Conservation (phyloP, 2,329 filamentous ascomycete genomes). For the Mycosphaerella arachidis region DNA sequence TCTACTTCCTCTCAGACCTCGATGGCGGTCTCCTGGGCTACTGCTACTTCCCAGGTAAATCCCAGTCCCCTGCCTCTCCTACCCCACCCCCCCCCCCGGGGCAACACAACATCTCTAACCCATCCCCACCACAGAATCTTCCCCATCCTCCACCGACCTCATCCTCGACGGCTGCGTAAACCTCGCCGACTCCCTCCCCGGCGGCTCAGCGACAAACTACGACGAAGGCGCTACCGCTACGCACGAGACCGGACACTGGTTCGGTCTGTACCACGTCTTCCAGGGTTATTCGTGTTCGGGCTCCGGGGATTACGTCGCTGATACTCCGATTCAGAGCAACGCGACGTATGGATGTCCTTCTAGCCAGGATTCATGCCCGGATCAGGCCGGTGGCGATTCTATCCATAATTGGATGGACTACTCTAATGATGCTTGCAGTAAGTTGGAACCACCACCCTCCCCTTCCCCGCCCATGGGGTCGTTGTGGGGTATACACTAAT, state of each 20-base stretch:
- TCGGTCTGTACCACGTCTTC: slow-evolving; percentile 39
- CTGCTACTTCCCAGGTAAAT: slow-evolving; percentile 19
- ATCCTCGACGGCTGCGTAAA: slow-evolving; percentile 52
- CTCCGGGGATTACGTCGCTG: slow-evolving; percentile 39
- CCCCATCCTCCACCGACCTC: slow-evolving; percentile 37
- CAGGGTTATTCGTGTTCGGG: slow-evolving; percentile 39
- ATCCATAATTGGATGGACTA: slow-evolving; percentile 53
- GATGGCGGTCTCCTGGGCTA: slow-evolving; percentile 22
- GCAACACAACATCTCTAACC: not conserved
- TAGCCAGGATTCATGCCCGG: slow-evolving; percentile 44
- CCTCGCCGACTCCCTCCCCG: slow-evolving; percentile 50
- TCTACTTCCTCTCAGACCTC: slow-evolving; percentile 55
- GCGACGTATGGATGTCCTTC: slow-evolving; percentile 49
- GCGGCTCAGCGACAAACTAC: slow-evolving; percentile 44
- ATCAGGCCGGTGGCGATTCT: slow-evolving; percentile 37
- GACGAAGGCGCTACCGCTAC: slow-evolving; percentile 40
- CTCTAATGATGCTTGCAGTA: slow-evolving; percentile 14
- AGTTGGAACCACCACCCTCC: too few relatives aligned
- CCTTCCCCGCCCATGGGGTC: too few relatives aligned
- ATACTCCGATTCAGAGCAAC: slow-evolving; percentile 36
- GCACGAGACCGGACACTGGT: slow-evolving; percentile 40
- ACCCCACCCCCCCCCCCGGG: too few relatives aligned
- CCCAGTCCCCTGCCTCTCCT: not conserved
- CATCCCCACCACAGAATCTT: slow-evolving; percentile 24
- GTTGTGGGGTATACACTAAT: too few relatives aligned